Evolutionary conservation across 345 rosid species (phyloP), one percentile per base, ranked within the genome.

Genomic region (Lepidium africanum): DNA sequence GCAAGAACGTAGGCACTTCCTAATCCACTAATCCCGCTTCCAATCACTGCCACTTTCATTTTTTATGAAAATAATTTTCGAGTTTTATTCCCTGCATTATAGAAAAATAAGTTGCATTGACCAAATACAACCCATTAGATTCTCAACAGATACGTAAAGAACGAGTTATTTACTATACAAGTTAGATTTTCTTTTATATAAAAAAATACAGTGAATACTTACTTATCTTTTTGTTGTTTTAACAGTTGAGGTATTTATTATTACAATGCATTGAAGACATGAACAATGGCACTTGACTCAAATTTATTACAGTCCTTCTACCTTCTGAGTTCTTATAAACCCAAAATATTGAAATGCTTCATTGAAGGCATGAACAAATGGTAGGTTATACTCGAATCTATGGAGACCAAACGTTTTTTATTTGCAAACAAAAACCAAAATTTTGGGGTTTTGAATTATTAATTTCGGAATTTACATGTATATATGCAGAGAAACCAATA

Each of bases 11-110:
- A 77, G 0, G 96, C 96, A 17, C 88, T 71, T 14, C 67, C 87
- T 17, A 86, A 37, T 1, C 96, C 96, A 57, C 90, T 82, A 2
- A 88, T 78, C 60, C 96, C 92, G 11, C 56, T 80, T 8, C 96
- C 96, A 12, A 88, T 57, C 78, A 88, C 96, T 1, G 87, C 92
- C 15, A 82, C 82, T 72, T 70, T 81, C 88, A 81, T 81, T 16
- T 52, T 6, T 14, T 16, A 5, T 13, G 5, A 30, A 42, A 46
- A 32, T 30, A 32, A 5, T 13, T 4, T 45, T 60, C 21, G 2
- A 13, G 4, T 23, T 16, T 9, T 38, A 62, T 54, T 25, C 10
- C 75, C 69, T 63, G 36, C 69, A 53, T 54, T 71, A 57, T 71
- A 63, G 63, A 45, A 39, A 52, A 71, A 54, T 63, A 54, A 63